A percentile compares a stretch with the other conserved stretches of the same genome.
Evolutionary conservation across 1,284 basidiomycete genomes (phyloP).

Genomic region (Phellinidium pouzarii): DNA sequence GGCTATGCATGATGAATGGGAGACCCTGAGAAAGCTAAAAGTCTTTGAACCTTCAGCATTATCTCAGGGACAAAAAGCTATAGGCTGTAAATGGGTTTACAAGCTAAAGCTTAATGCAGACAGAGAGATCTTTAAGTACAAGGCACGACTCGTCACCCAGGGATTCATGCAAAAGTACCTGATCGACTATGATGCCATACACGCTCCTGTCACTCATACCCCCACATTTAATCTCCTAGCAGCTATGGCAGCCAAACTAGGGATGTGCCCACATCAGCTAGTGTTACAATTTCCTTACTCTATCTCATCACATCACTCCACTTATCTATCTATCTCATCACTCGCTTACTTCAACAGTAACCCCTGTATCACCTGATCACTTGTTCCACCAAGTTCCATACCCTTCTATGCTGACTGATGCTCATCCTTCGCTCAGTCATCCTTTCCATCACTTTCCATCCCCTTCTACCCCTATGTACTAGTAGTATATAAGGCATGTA

Average conservation of each 20-base stretch:
- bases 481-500: too few species aligned
- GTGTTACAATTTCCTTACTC: too few species aligned
- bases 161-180: conserved; percentile 35
- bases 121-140: conserved; percentile 18
- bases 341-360: too few species aligned
- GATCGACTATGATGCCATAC: conserved; percentile 35
- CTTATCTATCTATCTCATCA: too few species aligned
- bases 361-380: too few species aligned
- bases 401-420: too few species aligned
- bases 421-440: too few species aligned
- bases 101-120: neutral
- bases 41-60: neutral
- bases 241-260: conserved; percentile 3
- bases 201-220: conserved; percentile 17
- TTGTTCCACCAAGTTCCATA: too few species aligned
- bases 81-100: neutral
- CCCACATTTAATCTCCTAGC: neutral
- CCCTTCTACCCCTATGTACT: too few species aligned
- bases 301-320: too few species aligned
- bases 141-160: conserved; percentile 34
- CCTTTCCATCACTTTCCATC: too few species aligned
- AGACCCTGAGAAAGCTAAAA: neutral
- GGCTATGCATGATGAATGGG: neutral
- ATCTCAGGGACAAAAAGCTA: neutral
- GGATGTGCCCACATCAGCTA: conserved; percentile 25